phyloP scores from a whole-genome alignment of 371 early-diverging fungal species.

The Phascolomyces articulosus region DNA sequence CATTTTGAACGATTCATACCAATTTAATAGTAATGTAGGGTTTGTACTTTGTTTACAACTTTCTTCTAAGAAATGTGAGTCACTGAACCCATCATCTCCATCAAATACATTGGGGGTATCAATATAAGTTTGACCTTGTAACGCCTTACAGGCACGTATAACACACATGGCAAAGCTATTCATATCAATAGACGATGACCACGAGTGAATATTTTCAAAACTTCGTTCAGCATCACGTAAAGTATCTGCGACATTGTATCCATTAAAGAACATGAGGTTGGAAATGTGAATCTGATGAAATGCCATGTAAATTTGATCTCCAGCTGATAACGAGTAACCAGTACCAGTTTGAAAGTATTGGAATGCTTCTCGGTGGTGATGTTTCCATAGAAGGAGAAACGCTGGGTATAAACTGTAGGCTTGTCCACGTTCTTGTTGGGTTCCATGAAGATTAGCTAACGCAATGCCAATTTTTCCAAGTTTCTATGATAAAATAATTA shows the following conservation, averaged over 20 bases:
- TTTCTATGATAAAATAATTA: constrained; percentile 14
- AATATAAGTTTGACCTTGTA: constrained; percentile 40
- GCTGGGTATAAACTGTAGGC: constrained; percentile 30
- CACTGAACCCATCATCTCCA: constrained; percentile 49
- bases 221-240: constrained; percentile 35
- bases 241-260: constrained; percentile 23
- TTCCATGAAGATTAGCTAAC: constrained; percentile 31
- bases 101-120: constrained; percentile 33
- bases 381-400: constrained; percentile 37
- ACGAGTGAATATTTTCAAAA: constrained; percentile 40
- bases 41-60: constrained; percentile 39
- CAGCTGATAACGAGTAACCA: constrained; percentile 27
- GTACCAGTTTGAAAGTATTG: constrained; percentile 17
- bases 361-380: constrained; percentile 29
- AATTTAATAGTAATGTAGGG: constrained; percentile 33
- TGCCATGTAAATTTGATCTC: constrained; percentile 47
- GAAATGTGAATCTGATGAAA: constrained; percentile 37
- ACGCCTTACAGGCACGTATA: constrained; percentile 38
- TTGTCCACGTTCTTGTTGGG: constrained; percentile 39
- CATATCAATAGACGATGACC: constrained; percentile 42
- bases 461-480: constrained; percentile 35
- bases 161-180: constrained; percentile 41
- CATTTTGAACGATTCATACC: constrained; percentile 46
- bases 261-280: constrained; percentile 23
- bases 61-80: constrained; percentile 39